Evolutionary conservation across 2,329 filamentous ascomycete genomes (phyloP), one percentile per base, ranked within the genome.

Genomic region (Grosmannia clavigera): DNA sequence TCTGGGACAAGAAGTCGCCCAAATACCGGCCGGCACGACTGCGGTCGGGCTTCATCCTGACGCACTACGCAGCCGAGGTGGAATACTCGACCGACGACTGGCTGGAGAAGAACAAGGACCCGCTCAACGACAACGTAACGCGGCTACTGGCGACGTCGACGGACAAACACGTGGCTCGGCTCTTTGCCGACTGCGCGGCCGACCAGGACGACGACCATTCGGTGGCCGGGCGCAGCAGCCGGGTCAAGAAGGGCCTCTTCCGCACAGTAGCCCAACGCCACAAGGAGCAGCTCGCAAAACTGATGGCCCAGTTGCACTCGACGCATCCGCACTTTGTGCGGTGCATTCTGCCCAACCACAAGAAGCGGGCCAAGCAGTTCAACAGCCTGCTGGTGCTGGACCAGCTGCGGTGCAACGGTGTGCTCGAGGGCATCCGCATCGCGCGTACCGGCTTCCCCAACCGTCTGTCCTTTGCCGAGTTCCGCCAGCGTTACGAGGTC

Each of bases 81-180:
- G 95, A 99, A 72, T 99, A 99, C 71, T 91, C 87, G 0, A 99
- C 94, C 0, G 84, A 92, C 60, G 88, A 88, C 61, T 99, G 94
- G 94, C 76, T 99, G 40, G 92, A 97, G 72, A 99, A 97, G 80
- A 99, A 99, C 78, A 99, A 99, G 72, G 94, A 99, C 68, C 95
- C 94, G 1, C 74, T 99, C 54, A 97, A 97, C 68, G 95, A 99
- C 78, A 99, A 97, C 64, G 81, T 99, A 63, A 99, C 95, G 0
- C 84, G 90, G 27, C 80, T 99, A 9, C 81, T 99, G 43, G 89
- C 92, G 46, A 79, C 81, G 16, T 99, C 95, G 1, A 84, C 80
- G 2, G 86, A 97, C 70, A 84, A 82, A 64, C 92, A 99, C 69
- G 80, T 97, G 63, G 89, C 91, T 1, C 81, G 80, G 48, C 79